Evolutionary conservation across 2,329 filamentous ascomycete species (phyloP), one percentile per base, ranked within the genome.

Genomic region (Aspergillus proliferans): DNA sequence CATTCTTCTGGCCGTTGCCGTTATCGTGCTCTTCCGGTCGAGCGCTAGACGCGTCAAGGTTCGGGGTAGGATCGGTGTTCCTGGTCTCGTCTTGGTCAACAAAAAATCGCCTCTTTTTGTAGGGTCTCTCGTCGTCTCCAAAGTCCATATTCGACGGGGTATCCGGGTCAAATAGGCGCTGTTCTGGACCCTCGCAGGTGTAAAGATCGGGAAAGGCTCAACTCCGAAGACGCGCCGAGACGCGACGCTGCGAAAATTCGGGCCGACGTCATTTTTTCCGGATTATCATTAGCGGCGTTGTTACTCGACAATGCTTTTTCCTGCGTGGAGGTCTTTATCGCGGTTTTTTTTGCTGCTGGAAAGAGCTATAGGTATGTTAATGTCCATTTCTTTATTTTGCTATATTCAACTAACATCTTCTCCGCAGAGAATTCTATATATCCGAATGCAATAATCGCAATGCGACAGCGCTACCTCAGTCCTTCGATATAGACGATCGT

Each of bases 91-190:
- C 54, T 44, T 78, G 75, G 41, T 83, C 79, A 14, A 76, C 71
- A 56, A 85, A 85, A 67, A 84, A 84, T 24, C 82, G 77, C 52
- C 79, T 74, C 66, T 82, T 83, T 67, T 85, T 85, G 21, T 68
- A 65, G 4, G 82, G 82, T 18, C 80, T 72, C 45, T 80, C 73
- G 42, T 76, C 61, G 49, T 75, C 68, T 56, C 62, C 58, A 39
- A 60, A 62, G 49, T 59, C 64, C 70, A 74, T 73, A 40, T 34
- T 52, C 18, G 24, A 42, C 21, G 9, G 6, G 3, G 18, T 43
- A 12, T 43, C 14, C 41, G 4, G 6, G 22, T 38, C 26, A 15
- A 26, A 5, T 30, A 30, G 26, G 5, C 26, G 10, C 26, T 30
- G 10, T 30, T 30, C 9, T 30, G 26, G 10, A 30, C 26, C 26